phyloP scores from a whole-genome alignment of 305 asterid genomes.

The Withania somnifera region DNA sequence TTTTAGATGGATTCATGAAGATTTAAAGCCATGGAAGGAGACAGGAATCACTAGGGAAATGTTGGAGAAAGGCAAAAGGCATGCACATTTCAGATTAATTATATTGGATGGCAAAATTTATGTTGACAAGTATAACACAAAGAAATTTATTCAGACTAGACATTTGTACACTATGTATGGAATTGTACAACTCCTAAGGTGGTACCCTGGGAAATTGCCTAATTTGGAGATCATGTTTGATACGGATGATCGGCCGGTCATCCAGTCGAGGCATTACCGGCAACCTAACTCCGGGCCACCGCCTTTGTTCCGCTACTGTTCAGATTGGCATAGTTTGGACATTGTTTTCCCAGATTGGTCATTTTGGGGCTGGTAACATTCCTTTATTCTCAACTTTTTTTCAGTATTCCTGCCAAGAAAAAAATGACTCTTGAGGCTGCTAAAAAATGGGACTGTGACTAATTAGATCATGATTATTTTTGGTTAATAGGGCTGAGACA shows the following conservation, averaged over 20 bases:
- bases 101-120: conserved; percentile 57
- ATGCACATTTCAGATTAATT: conserved; percentile 62
- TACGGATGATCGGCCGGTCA: conserved; percentile 58
- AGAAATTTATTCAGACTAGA: conserved; percentile 39
- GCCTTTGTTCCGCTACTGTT: conserved; percentile 80
- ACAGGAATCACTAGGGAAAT: conserved; percentile 51
- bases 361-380: conserved; percentile 90
- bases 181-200: conserved; percentile 50
- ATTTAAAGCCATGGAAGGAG: conserved; percentile 57
- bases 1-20: conserved; percentile 80
- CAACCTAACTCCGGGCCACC: conserved; percentile 37
- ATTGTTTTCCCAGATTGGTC: conserved; percentile 96
- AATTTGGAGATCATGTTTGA: conserved; percentile 86
- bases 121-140: conserved; percentile 29
- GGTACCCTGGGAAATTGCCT: conserved; percentile 72
- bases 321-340: conserved; percentile 59
- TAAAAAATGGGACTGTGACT: not conserved
- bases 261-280: conserved; percentile 22
- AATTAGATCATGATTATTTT: not conserved
- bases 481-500: conserved; percentile 59
- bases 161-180: conserved; percentile 76
- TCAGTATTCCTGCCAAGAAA: not conserved
- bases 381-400: not conserved
- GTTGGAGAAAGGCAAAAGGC: conserved; percentile 39
- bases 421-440: not conserved